These are phyloP conservation scores for Paecilomyces dactylethromorphus DNA, from an alignment of 2,329 filamentous ascomycete genomes.

Conservation along the genomic window DNA sequence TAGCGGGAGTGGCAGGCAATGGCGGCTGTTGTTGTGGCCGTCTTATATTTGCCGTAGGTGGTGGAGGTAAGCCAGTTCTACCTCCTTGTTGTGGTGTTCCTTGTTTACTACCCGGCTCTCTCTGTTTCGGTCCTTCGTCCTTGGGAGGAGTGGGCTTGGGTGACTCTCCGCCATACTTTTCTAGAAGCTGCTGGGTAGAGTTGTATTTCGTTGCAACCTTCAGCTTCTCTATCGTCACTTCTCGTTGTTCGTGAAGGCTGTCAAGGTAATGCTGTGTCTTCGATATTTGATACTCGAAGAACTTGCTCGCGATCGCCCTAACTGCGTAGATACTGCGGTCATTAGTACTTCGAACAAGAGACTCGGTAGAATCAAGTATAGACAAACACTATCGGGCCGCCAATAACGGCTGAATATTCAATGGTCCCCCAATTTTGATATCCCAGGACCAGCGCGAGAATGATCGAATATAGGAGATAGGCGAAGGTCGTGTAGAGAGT, in stretches of 20 bases:
- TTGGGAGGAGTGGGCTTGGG: constrained; percentile 28
- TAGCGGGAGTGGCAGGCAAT: constrained; percentile 22
- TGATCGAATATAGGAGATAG: constrained; percentile 79
- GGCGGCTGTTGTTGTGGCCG: constrained; percentile 12
- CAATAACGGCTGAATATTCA: constrained; percentile 73
- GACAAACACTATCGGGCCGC: constrained; percentile 68
- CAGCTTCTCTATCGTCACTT: constrained; percentile 84
- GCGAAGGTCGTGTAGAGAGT: constrained; percentile 86
- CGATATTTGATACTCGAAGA: constrained; percentile 77
- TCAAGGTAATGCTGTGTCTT: constrained; percentile 64
- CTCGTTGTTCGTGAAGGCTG: constrained; percentile 68
- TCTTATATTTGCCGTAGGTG: constrained; percentile 60
- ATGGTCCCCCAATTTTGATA: constrained; percentile 67
- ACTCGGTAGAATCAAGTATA: neutral
- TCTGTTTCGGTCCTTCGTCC: constrained; percentile 5
- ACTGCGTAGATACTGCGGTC: constrained; percentile 69
- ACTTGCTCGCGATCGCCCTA: constrained; percentile 58
- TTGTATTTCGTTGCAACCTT: constrained; percentile 96
- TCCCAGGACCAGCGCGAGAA: constrained; percentile 78
- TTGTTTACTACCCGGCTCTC: neutral
- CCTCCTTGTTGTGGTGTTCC: neutral
- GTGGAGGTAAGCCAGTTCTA: constrained; percentile 51
- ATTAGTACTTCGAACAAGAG: constrained; percentile 9
- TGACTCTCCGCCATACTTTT: constrained; percentile 79
- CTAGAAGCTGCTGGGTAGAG: constrained; percentile 82